Base-by-base conservation (phyloP, 139 green algal species). In the Chlamydomonas sphaeroides region DNA sequence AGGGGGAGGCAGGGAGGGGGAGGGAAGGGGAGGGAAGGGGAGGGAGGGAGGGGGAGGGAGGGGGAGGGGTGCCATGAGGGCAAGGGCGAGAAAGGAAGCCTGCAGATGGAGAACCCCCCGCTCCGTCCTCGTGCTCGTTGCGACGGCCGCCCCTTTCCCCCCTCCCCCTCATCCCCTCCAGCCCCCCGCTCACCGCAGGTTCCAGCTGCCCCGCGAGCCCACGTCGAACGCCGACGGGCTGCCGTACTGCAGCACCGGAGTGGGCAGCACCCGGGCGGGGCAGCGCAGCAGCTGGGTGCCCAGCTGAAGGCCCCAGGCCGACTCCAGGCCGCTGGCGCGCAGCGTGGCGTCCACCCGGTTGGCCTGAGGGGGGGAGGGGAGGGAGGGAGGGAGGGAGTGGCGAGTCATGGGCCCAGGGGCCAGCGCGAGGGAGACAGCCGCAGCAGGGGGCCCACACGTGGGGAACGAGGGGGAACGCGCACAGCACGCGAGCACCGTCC, bases 211-310 rank as follows among this genome's bases (percentile, higher is more conserved):
- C 2, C 1, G 23, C 18, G 51, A 30, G 45, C 85, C 85, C 39
- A 80, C 85, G 59, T 89, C 85, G 30, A 81, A 84, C 7, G 73
- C 79, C 8, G 39, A 26, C 49, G 86, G 86, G 30, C 33, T 66
- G 67, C 65, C 80, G 71, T 95, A 95, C 48, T 71, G n/a, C 25
- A 95, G 91, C 45, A 81, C 32, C 7, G 91, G 91, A 15, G 80
- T 67, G 20, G 89, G 90, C 78, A 95, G 87, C 36, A 93, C 68
- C 17, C 74, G 41, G 30, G 61, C 74, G 39, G 32, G 1, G 41
- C 72, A 20, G 41, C 38, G 23, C 21, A 51, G 39, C 30, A 81
- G n/a, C 14, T 61, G n/a, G 5, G 61, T 36, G 18, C 0, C 11
- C 35, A 72, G 6, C 74, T 81, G 62, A 1, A 81, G 61, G 42